Percentiles rank a stretch among this genome's conserved stretches.
Conservation (phyloP, 495 filamentous ascomycete genomes). For the Neurospora sp. region DNA sequence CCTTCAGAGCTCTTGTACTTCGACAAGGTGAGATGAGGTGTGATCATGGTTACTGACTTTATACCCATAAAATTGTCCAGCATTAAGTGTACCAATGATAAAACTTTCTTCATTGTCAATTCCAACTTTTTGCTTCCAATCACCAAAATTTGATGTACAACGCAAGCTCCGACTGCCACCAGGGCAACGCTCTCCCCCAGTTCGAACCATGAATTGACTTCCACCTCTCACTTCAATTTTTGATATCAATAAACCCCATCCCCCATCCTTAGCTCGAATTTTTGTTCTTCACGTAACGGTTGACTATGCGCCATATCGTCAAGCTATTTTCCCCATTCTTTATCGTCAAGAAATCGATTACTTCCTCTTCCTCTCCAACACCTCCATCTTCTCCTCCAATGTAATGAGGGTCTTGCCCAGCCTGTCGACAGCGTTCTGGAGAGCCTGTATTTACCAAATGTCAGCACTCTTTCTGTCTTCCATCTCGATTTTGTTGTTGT, state of each 20-base stretch:
- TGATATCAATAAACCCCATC: background rate
- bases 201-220: background rate
- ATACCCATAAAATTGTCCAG: background rate
- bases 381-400: constrained; percentile 73
- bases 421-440: constrained; percentile 79
- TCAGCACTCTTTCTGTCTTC: constrained; percentile 3
- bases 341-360: constrained; percentile 18
- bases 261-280: background rate
- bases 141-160: background rate
- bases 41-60: background rate
- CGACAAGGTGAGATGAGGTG: background rate
- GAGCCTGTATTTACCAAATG: constrained; percentile 44
- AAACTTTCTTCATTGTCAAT: background rate
- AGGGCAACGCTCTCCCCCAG: background rate
- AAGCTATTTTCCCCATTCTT: background rate
- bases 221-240: background rate
- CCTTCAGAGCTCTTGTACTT: background rate
- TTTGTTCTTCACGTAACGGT: background rate
- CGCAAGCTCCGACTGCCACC: background rate
- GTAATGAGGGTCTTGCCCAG: constrained; percentile 72
- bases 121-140: background rate
- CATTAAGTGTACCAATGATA: background rate
- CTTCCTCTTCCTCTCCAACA: constrained; percentile 42
- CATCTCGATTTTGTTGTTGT: background rate
- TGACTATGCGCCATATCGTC: background rate